Conservation (phyloP, 2,329 filamentous ascomycete species). For the Neophaeococcomyces mojaviensis region DNA sequence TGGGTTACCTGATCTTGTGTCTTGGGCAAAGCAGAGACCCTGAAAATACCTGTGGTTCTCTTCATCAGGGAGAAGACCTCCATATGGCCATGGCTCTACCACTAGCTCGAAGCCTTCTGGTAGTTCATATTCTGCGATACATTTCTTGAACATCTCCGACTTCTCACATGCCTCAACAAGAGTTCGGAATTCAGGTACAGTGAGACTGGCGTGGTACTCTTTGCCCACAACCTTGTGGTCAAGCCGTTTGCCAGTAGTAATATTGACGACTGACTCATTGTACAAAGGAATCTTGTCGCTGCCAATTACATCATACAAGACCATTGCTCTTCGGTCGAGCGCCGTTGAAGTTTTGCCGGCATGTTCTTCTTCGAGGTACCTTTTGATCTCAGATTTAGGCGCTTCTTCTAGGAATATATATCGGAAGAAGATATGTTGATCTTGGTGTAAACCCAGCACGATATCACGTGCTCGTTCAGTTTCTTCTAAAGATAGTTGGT, state of each 20-base stretch:
- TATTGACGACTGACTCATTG: constrained; percentile 47
- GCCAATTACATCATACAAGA: constrained; percentile 51
- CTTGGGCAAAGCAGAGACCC: constrained; percentile 46
- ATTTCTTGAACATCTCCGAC: constrained; percentile 47
- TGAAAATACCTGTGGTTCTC: constrained; percentile 47
- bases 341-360: constrained; percentile 36
- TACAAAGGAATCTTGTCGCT: constrained; percentile 46
- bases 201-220: constrained; percentile 41
- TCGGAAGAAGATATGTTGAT: constrained; percentile 36
- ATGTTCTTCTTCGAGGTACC: constrained; percentile 44
- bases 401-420: constrained; percentile 47
- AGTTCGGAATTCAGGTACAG: constrained; percentile 38
- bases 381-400: constrained; percentile 40
- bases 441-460: constrained; percentile 36
- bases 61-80: constrained; percentile 42
- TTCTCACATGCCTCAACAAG: constrained; percentile 44
- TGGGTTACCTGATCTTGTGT: constrained; percentile 37
- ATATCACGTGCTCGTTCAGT: constrained; percentile 45
- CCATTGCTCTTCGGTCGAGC: constrained; percentile 45
- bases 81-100: constrained; percentile 51
- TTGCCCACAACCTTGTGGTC: constrained; percentile 41
- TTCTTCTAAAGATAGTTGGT: constrained; percentile 50
- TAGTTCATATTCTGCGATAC: constrained; percentile 44
- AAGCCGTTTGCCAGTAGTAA: constrained; percentile 36
- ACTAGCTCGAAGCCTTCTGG: constrained; percentile 45